phyloP scores from a whole-genome alignment of 345 rosid species.

The Lagerstroemia speciosa region DNA sequence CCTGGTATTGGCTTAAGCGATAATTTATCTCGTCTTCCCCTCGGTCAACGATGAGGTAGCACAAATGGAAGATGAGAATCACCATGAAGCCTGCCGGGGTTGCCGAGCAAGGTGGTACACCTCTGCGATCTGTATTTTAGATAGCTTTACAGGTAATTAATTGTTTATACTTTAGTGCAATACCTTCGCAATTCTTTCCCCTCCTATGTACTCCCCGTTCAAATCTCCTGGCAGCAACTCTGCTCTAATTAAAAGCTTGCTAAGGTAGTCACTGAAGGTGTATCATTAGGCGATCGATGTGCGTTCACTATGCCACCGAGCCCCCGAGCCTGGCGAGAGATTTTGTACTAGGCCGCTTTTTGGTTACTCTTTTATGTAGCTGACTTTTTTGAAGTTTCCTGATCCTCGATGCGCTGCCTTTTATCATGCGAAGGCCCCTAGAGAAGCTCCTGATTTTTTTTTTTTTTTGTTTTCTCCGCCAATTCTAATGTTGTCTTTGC shows the following conservation, averaged over 20 bases:
- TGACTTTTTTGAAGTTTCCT: no score
- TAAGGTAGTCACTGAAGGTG: not conserved
- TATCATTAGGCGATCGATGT: not conserved
- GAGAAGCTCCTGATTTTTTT: not conserved
- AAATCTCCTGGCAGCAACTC: not conserved
- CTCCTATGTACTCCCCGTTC: not conserved
- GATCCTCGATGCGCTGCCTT: no score
- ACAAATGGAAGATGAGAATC: not conserved
- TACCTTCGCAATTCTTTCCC: not conserved
- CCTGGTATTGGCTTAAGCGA: constrained; percentile 46
- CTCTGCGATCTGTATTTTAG: not conserved
- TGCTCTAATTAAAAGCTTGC: not conserved
- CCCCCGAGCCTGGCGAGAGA: not conserved
- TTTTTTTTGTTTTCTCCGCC: not conserved
- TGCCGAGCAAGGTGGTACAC: not conserved
- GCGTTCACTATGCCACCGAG: not conserved
- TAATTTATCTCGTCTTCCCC: not conserved
- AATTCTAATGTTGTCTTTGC: no score
- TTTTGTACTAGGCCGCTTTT: not conserved
- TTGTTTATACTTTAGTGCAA: not conserved
- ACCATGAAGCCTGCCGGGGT: not conserved
- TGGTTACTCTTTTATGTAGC: not conserved
- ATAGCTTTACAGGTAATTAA: not conserved
- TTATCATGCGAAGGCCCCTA: no score
- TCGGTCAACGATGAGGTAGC: not conserved